These are phyloP conservation scores for Didymella pinodella DNA, from an alignment of 2,329 filamentous ascomycete species.

Conservation along the genomic window DNA sequence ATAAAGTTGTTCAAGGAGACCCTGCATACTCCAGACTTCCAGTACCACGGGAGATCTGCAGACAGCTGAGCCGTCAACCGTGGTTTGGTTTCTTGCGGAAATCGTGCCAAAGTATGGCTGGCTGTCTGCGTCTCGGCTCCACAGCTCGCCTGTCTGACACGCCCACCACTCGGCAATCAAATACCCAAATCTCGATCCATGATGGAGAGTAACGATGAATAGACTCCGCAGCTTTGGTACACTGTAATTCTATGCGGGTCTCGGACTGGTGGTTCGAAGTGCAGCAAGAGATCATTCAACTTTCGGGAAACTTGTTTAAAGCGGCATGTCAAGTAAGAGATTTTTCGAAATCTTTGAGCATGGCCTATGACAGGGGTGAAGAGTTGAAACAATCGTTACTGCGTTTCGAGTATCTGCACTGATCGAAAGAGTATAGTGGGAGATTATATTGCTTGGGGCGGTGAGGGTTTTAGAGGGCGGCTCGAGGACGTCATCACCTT, in stretches of 20 bases:
- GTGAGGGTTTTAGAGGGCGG: background rate
- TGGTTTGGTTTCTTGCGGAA: background rate
- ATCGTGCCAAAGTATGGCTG: background rate
- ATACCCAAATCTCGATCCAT: background rate
- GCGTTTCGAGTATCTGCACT: background rate
- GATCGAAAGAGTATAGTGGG: background rate
- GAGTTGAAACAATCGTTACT: background rate
- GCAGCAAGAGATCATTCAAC: background rate
- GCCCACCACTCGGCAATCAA: background rate
- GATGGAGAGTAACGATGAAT: background rate
- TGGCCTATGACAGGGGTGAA: background rate
- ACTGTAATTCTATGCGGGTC: background rate
- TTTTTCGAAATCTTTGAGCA: background rate
- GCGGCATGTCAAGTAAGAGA: background rate
- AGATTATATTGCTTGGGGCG: background rate
- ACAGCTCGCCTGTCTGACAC: background rate
- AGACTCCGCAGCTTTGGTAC: background rate
- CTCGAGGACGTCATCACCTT: background rate
- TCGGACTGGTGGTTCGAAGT: background rate
- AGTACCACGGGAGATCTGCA: background rate
- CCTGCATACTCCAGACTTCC: background rate
- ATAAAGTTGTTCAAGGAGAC: background rate
- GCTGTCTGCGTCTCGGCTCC: background rate
- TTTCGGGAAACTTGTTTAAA: background rate
- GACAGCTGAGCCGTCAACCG: conserved; percentile 1